Base-by-base conservation (phyloP, 2,329 filamentous ascomycete species). In the Didymella lethalis region DNA sequence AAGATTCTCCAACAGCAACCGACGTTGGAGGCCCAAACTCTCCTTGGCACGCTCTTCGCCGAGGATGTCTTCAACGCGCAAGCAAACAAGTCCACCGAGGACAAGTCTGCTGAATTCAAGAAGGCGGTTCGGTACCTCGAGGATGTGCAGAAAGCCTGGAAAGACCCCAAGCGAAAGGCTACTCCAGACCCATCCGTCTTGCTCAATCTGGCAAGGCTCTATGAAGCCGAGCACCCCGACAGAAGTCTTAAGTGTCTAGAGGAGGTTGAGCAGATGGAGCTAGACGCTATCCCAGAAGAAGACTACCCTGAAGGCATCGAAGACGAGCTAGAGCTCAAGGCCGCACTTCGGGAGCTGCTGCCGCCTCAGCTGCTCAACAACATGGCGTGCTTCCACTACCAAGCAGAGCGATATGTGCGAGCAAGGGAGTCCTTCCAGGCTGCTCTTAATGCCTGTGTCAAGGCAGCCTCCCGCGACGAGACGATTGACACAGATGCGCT, bases 291-390 rank as follows among this genome's bases (percentile, higher is more conserved):
- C 41, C 86, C 88, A 0, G 84, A 89, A 18, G 87, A 90, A 11
- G 89, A 93, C 2, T 83, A 86, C 18, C 87, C 91, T 52, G 86
- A 90, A 57, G 83, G 65, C 25, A 52, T 77, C 16, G 74, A 76
- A 36, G 69, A 73, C 40, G 70, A 73, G 34, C 45, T 82, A 3
- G 84, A 86, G 29, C 79, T 86, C 56, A 85, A 85, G 54, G 81
- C 81, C 23, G 82, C 84, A 16, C 82, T 96, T 28, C 88, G 93
- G 53, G 91, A 93, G 72, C 84, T 90, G 58, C 82, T 99, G 1
- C 91, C 93, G 1, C 95, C 95, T 4, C 93, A 97, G 72, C 83
- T 98, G 2, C 84, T 99, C 43, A 99, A 98, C 82, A 99, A 99
- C 75, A 96, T 98, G 74, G 95, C 92, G 5, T 97, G 93, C 77